Percentiles rank a stretch among this genome's conserved stretches.
Evolutionary conservation across 2,329 filamentous ascomycete species (phyloP).

Genomic region (Trichoderma brevicompactum): DNA sequence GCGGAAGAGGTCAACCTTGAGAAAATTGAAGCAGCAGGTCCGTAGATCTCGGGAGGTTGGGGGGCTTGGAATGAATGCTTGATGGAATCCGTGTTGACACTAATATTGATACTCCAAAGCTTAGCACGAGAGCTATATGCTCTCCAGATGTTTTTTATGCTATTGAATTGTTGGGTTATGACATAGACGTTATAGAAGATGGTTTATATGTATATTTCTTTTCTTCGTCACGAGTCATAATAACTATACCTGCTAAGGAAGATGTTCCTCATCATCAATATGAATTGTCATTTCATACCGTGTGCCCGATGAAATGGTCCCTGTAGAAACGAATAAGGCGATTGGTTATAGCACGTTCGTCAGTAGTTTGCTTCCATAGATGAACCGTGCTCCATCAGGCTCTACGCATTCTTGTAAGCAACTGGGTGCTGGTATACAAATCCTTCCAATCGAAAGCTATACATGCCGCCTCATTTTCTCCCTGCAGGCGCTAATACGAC

Average conservation of each 20-base stretch:
- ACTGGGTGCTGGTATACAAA: neutral
- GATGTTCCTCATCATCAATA: neutral
- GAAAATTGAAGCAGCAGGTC: slow-evolving; percentile 43
- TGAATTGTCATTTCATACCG: neutral
- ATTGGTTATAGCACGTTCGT: no score
- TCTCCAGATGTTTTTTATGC: neutral
- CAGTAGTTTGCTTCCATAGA: no score
- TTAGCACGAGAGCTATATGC: neutral
- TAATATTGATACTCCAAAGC: neutral
- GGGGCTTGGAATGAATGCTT: slow-evolving; percentile 19
- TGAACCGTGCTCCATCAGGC: no score
- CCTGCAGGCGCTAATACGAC: neutral
- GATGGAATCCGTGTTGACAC: neutral
- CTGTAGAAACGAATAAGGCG: no score
- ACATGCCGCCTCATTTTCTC: neutral
- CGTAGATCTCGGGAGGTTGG: slow-evolving; percentile 41
- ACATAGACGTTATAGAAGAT: neutral
- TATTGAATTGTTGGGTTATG: neutral
- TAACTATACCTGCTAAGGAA: neutral
- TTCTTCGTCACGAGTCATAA: neutral
- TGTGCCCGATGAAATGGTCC: no score
- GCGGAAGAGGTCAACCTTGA: slow-evolving; percentile 41
- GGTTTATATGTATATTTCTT: neutral
- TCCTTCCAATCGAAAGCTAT: neutral
- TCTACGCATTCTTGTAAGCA: no score